These are phyloP conservation scores for Glomus cerebriforme DNA, from an alignment of 192 early-diverging fungal genomes.

Conservation along the genomic window DNA sequence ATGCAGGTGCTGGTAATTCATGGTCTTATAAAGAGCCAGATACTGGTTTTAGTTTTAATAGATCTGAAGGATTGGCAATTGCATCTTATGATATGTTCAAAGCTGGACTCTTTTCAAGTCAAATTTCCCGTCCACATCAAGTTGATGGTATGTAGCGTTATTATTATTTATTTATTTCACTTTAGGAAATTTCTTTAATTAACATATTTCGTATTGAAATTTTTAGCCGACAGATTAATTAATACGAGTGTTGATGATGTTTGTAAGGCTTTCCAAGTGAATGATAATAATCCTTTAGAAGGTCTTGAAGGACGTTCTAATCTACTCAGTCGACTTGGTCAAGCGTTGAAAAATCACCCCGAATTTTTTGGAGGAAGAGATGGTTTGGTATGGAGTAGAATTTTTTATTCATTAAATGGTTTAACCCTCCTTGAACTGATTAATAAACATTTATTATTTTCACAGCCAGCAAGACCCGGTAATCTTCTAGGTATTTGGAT, in stretches of 20 bases:
- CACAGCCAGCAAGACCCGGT: conserved; percentile 69
- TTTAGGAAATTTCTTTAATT: no score
- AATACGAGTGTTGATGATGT: conserved; percentile 55
- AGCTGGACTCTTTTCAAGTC: conserved; percentile 72
- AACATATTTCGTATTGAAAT: not conserved
- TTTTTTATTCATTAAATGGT: not conserved
- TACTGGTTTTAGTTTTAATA: conserved; percentile 48
- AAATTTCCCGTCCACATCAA: conserved; percentile 55
- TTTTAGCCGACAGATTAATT: conserved; percentile 54
- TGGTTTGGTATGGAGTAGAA: conserved; percentile 35
- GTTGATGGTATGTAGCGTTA: conserved; percentile 63
- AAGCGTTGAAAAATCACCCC: conserved; percentile 50
- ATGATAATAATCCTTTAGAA: conserved; percentile 72
- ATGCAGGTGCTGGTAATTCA: conserved; percentile 85
- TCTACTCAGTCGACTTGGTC: conserved; percentile 67
- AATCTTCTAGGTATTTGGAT: conserved; percentile 65
- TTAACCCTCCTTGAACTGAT: not conserved
- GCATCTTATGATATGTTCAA: conserved; percentile 86
- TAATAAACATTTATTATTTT: not conserved
- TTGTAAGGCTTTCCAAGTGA: conserved; percentile 76
- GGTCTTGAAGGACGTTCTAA: conserved; percentile 76
- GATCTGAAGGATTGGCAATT: conserved; percentile 87
- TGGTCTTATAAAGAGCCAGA: conserved; percentile 73
- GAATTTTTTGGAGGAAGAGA: conserved; percentile 59
- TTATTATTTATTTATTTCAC: conserved; percentile 20